A percentile compares a stretch with the other conserved stretches of the same genome.
Conservation (phyloP, 495 filamentous ascomycete species). For the Penicillium verhagenii region DNA sequence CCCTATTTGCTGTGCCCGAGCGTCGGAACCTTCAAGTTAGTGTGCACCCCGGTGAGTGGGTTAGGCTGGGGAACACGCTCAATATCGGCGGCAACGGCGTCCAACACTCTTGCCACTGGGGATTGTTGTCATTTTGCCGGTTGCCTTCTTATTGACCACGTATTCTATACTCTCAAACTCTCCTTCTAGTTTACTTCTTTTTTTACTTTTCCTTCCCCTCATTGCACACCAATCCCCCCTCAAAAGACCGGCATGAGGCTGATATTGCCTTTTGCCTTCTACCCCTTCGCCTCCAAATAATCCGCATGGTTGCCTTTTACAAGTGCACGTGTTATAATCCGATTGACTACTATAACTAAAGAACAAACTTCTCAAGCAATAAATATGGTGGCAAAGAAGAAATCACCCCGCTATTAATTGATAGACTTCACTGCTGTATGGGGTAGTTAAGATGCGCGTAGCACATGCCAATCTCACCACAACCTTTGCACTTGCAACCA, state of each 20-base stretch:
- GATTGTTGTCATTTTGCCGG: not conserved
- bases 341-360: too few species aligned
- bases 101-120: not conserved
- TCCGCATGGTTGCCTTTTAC: too few species aligned
- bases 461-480: not conserved
- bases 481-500: not conserved
- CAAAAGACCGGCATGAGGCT: too few species aligned
- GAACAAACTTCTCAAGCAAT: too few species aligned
- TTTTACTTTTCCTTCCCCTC: not conserved
- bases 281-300: too few species aligned
- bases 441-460: too few species aligned
- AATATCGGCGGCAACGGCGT: constrained; percentile 12
- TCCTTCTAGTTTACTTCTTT: not conserved
- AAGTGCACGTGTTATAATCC: not conserved
- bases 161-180: not conserved
- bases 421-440: too few species aligned
- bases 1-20: constrained; percentile 14
- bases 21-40: too few species aligned
- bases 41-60: constrained; percentile 1
- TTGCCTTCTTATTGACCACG: not conserved
- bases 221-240: too few species aligned
- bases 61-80: not conserved
- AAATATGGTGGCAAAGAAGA: not conserved
- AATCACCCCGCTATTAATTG: not conserved
- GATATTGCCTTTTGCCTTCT: not conserved